phyloP scores from a whole-genome alignment of 257 asterid species.

The Rehmannia glutinosa region DNA sequence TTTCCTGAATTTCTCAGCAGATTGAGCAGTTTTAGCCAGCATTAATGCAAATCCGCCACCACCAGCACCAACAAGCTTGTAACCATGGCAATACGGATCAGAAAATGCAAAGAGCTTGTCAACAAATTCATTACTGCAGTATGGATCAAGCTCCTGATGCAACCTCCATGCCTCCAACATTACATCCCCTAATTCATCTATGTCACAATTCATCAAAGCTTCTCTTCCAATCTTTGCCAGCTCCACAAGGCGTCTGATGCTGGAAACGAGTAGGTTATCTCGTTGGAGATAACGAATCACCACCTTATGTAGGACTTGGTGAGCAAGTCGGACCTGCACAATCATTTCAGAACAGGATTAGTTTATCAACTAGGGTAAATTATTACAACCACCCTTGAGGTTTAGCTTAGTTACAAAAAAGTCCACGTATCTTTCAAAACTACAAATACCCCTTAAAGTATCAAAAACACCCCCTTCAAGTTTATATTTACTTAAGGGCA shows the following conservation, averaged over 20 bases:
- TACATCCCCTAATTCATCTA: constrained; percentile 67
- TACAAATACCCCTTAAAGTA: no score
- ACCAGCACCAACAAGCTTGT: constrained; percentile 98
- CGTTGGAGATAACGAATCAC: constrained; percentile 86
- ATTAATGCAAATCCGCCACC: constrained; percentile 95
- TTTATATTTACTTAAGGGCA: no score
- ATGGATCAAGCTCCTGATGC: constrained; percentile 97
- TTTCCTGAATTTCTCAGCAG: constrained; percentile 51
- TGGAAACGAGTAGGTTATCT: constrained; percentile 78
- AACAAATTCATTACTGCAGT: constrained; percentile 83
- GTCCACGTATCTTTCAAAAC: no score
- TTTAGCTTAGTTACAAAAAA: no score
- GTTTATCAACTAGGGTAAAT: no score
- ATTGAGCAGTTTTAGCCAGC: constrained; percentile 62
- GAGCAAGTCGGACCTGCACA: constrained; percentile 89
- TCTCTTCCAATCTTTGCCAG: constrained; percentile 89
- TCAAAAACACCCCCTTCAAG: no score
- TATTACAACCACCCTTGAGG: no score
- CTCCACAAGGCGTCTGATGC: constrained; percentile 88
- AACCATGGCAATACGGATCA: constrained; percentile 65
- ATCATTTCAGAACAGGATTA: constrained; percentile 1
- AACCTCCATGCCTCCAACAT: constrained; percentile 94
- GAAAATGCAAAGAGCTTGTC: constrained; percentile 71
- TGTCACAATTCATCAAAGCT: constrained; percentile 76
- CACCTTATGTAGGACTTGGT: constrained; percentile 91